Evolutionary conservation across 345 rosid genomes (phyloP), one percentile per base, ranked within the genome.

Genomic region (Dimocarpus longan): DNA sequence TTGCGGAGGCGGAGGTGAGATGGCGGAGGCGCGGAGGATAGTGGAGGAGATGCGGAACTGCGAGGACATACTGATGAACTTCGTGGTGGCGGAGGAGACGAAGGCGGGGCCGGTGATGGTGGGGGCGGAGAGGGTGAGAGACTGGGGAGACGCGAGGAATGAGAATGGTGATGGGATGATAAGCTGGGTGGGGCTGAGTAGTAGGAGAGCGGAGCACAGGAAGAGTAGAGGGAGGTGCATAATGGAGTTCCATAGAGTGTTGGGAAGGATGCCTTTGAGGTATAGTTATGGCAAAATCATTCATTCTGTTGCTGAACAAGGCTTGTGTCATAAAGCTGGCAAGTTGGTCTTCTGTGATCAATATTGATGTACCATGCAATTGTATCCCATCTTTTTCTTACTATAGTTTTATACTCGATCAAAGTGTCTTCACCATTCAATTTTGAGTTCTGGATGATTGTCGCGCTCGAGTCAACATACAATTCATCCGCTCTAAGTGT

Each of bases 91-190:
- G 0, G 95, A 91, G 18, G 73, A 68, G 84, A 28, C 79, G 3
- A 86, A 84, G 0, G 88, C 84, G 18, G 97, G 95, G 39, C 95
- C 97, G 1, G 42, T 87, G 3, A 74, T 93, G 91, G 90, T 93
- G n/a, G 95, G 89, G 72, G 93, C 93, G 1, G 83, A 84, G 68
- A 90, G 83, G 78, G 86, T 80, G 15, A 84, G 95, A 70, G 97
- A 93, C 57, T 88, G 93, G 93, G 97, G 95, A 74, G 95, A 93
- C 85, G 83, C 94, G 0, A 87, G 94, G 32, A 92, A 92, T 5
- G 86, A 88, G 26, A 82, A 67, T 0, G 66, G 63, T 7, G 40
- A 65, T 52, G 77, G 80, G 16, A 84, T 90, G 16, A 84, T 90
- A 8, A 85, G 78, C 18, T 82, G 83, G 22, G 97, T 66, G 72